phyloP scores from a whole-genome alignment of 2,329 filamentous ascomycete genomes.

The Aspergillus brasiliensis region DNA sequence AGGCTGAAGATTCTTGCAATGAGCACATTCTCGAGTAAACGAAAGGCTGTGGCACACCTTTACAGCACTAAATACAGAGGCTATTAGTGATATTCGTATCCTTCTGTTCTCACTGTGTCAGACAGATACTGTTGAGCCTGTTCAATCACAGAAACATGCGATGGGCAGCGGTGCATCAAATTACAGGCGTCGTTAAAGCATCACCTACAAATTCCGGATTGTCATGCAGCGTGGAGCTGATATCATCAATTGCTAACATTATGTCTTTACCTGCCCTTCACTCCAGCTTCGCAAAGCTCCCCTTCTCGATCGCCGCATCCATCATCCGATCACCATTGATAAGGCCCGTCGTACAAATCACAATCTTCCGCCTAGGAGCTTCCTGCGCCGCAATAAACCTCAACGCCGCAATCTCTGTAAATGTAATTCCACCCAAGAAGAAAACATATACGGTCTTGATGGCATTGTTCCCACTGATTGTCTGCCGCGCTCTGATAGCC shows the following conservation, averaged over 20 bases:
- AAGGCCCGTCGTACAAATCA: conserved; percentile 91
- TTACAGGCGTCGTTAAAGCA: too few species aligned
- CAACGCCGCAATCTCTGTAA: conserved; percentile 91
- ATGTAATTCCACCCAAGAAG: conserved; percentile 94
- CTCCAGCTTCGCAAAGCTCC: conserved; percentile 54
- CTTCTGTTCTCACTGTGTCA: too few species aligned
- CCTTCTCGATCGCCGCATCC: conserved; percentile 77
- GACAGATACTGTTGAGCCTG: too few species aligned
- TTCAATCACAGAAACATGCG: too few species aligned
- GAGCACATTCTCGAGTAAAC: too few species aligned
- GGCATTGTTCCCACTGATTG: conserved; percentile 72
- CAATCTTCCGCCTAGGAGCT: conserved; percentile 76
- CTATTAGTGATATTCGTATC: too few species aligned
- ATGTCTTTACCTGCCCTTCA: background rate
- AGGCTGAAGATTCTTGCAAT: too few species aligned
- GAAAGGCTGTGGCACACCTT: too few species aligned
- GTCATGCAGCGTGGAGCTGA: background rate
- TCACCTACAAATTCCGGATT: background rate
- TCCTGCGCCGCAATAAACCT: conserved; percentile 86
- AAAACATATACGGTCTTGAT: conserved; percentile 94
- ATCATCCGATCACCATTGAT: conserved; percentile 89
- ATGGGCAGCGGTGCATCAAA: too few species aligned
- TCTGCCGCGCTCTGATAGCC: conserved; percentile 79
- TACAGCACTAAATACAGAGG: too few species aligned
- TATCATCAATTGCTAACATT: background rate